Evolutionary conservation across 768 basidiomycete genomes (phyloP), one percentile per base, ranked within the genome.

Genomic region (Suillus discolor): DNA sequence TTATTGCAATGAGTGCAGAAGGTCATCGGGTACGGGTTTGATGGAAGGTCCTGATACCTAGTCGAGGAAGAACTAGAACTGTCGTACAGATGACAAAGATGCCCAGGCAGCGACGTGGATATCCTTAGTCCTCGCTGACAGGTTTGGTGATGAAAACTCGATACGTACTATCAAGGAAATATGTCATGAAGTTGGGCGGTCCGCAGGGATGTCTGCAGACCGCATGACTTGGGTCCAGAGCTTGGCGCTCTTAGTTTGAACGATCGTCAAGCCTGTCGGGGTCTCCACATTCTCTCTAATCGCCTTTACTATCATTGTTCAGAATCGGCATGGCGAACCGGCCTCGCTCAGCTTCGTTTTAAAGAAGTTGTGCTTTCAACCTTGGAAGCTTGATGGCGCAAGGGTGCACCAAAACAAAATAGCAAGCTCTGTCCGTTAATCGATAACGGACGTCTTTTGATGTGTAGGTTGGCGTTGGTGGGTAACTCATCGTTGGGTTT

Each of bases 381-480:
- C 74, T 85, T 87, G 68, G 28, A 51, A 25, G 25, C 25, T 51
- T 51, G 49, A 94, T 91, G 57, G 82, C 79, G 74, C 91, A 82
- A 1, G 92, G 92, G 0, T 82, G 78, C 20, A 92, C 84, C 42
- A 93, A 82, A 7, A 86, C 42, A 93, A 82, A 7, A 86, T 86
- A 1, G 81, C 73, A 38, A 94, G 31, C 87, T 89, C 65, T 83
- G 79, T 69, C 89, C 89, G 62, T 91, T 88, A 68, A 87, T 87
- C 67, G 83, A 87, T 67, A 92, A 69, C 2, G 91, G 91, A 47
- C 92, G 80, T 18, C 86, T 90, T 77, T 93, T 91, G 75, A 94
- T 87, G 75, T 93, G 92, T 66, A 93, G 75, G 74, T 93, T 93
- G 20, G 91, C 92, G 61, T 93, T 93, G 20, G 91, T 92, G 61